Evolutionary conservation across 2,329 filamentous ascomycete genomes (phyloP).

Genomic region (Fonsecaea pedrosoi): DNA sequence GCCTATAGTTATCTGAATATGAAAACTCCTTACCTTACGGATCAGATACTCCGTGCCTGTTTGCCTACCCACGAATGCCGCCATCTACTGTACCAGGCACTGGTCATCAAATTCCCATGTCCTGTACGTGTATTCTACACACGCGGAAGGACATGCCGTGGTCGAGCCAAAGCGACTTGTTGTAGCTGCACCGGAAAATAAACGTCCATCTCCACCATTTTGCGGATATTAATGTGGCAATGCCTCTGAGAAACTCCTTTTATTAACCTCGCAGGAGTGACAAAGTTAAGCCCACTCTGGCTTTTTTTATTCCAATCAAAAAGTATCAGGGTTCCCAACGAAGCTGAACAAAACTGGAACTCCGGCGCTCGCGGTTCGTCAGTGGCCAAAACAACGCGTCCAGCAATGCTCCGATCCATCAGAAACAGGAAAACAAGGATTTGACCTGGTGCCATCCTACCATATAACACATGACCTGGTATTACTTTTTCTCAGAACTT

Average conservation of each 20-base stretch:
- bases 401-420: background rate
- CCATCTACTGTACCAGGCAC: background rate
- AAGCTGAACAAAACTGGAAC: background rate
- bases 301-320: background rate
- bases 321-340: background rate
- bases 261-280: background rate
- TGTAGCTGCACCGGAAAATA: background rate
- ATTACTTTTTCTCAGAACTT: constrained; percentile 48
- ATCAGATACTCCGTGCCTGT: background rate
- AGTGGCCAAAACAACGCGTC: background rate
- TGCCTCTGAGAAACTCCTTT: background rate
- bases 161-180: background rate
- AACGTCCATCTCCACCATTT: background rate
- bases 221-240: background rate
- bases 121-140: background rate
- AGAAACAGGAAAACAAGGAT: background rate
- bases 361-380: background rate
- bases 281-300: background rate
- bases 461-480: background rate
- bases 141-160: background rate
- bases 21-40: background rate
- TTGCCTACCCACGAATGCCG: background rate
- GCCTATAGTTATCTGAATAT: background rate
- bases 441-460: background rate
- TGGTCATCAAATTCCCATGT: background rate